phyloP scores from a whole-genome alignment of 257 asterid species.

The Voacanga thouarsii region DNA sequence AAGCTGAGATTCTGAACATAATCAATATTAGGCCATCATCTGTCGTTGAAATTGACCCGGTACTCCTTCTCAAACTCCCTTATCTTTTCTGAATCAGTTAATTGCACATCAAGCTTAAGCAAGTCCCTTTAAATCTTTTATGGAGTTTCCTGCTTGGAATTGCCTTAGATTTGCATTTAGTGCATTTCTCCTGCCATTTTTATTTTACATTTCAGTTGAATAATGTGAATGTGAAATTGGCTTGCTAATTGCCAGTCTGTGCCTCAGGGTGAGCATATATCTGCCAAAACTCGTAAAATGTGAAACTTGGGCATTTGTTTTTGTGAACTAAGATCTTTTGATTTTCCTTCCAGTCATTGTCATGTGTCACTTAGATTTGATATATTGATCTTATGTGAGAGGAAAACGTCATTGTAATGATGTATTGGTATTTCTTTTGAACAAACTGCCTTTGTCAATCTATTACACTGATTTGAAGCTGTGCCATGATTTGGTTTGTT shows the following conservation, averaged over 20 bases:
- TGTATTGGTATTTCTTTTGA: background rate
- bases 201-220: background rate
- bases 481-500: background rate
- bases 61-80: constrained; percentile 21
- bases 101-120: background rate
- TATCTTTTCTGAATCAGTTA: constrained; percentile 6
- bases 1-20: constrained; percentile 71
- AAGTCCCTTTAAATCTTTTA: background rate
- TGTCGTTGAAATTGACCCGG: constrained; percentile 54
- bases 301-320: background rate
- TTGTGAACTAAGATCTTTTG: background rate
- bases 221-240: background rate
- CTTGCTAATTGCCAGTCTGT: background rate
- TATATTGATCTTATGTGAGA: background rate
- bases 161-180: background rate
- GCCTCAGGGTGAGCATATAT: background rate
- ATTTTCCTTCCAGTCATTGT: background rate
- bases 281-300: background rate
- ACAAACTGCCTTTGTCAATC: background rate
- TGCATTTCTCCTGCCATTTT: background rate
- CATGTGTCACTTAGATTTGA: background rate
- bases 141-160: background rate
- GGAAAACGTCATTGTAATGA: background rate
- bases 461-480: background rate
- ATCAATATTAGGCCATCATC: constrained; percentile 64